These are phyloP conservation scores for Hypericum androsaemum DNA, from an alignment of 345 rosid species.

Conservation along the genomic window DNA sequence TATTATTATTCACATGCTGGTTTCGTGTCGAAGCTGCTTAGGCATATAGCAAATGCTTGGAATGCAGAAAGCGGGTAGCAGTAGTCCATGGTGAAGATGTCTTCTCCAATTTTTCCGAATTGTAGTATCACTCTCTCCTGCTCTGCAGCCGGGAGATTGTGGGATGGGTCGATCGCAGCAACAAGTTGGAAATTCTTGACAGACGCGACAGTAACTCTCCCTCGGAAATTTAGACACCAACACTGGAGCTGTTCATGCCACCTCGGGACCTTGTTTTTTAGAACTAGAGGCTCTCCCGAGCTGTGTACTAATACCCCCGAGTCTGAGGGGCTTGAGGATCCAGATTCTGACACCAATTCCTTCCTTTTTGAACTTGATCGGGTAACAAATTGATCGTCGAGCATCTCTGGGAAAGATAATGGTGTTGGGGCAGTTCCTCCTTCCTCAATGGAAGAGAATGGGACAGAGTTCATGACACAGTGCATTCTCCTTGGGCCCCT, in stretches of 20 bases:
- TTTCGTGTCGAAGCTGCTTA: slow-evolving; percentile 8
- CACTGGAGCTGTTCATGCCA: slow-evolving; percentile 67
- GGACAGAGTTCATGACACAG: slow-evolving; percentile 56
- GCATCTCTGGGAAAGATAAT: slow-evolving; percentile 33
- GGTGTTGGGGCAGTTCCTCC: slow-evolving; percentile 53
- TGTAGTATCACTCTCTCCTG: slow-evolving; percentile 8
- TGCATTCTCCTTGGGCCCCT: slow-evolving; percentile 62
- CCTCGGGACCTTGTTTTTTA: slow-evolving; percentile 59
- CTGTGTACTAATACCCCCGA: slow-evolving; percentile 11
- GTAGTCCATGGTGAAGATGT: slow-evolving; percentile 8
- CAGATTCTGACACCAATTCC: slow-evolving; percentile 10
- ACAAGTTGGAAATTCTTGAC: slow-evolving; percentile 61
- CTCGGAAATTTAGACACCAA: slow-evolving; percentile 58
- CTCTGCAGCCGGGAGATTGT: slow-evolving; percentile 27
- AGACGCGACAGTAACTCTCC: slow-evolving; percentile 58
- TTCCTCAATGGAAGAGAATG: slow-evolving; percentile 36
- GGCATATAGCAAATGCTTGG: slow-evolving; percentile 8
- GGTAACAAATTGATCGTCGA: slow-evolving; percentile 40
- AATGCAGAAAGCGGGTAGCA: slow-evolving; percentile 8
- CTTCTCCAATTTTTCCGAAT: slow-evolving; percentile 9
- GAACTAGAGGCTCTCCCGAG: slow-evolving; percentile 33
- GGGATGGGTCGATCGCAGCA: slow-evolving; percentile 33
- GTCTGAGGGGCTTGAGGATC: slow-evolving; percentile 16
- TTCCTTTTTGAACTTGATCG: slow-evolving; percentile 48
- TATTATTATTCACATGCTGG: slow-evolving; percentile 8